Percentiles rank a stretch among this genome's conserved stretches.
phyloP scores from a whole-genome alignment of 2,329 filamentous ascomycete genomes.

The Alternaria tenuissima region DNA sequence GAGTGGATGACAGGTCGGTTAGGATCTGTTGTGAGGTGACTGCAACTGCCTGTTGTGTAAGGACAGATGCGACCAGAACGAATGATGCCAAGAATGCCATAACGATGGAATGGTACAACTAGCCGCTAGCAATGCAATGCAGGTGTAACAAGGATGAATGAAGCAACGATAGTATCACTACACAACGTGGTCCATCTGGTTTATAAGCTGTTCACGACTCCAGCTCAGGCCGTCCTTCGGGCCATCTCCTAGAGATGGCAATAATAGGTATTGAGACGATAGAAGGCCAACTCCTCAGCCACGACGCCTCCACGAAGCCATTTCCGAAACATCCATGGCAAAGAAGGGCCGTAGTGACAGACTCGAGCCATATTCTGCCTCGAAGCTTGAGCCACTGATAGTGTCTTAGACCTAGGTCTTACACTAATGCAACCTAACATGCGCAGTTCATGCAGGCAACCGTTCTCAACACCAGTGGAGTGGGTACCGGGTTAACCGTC shows the following conservation, averaged over 20 bases:
- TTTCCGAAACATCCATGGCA: neutral
- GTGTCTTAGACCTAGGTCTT: neutral
- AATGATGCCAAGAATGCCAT: slow-evolving; percentile 1
- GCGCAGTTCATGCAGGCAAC: neutral
- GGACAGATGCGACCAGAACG: neutral
- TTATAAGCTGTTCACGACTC: neutral
- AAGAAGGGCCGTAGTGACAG: neutral
- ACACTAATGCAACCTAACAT: neutral
- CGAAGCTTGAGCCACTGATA: neutral
- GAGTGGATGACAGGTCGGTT: slow-evolving; percentile 1
- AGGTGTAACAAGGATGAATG: neutral
- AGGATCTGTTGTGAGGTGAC: slow-evolving; percentile 6
- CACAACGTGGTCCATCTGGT: neutral
- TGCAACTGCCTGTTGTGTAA: neutral
- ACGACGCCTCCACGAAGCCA: neutral
- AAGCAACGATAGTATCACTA: neutral
- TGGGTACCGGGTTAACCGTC: neutral
- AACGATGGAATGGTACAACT: neutral
- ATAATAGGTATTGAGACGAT: neutral
- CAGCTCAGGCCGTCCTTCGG: neutral
- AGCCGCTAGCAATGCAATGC: slow-evolving; percentile 1
- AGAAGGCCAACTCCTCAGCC: neutral
- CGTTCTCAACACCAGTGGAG: neutral
- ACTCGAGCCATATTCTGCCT: neutral
- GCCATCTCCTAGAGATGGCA: neutral